These are phyloP conservation scores for Schizophyllum commune DNA, from an alignment of 1,284 basidiomycete species.

Conservation along the genomic window DNA sequence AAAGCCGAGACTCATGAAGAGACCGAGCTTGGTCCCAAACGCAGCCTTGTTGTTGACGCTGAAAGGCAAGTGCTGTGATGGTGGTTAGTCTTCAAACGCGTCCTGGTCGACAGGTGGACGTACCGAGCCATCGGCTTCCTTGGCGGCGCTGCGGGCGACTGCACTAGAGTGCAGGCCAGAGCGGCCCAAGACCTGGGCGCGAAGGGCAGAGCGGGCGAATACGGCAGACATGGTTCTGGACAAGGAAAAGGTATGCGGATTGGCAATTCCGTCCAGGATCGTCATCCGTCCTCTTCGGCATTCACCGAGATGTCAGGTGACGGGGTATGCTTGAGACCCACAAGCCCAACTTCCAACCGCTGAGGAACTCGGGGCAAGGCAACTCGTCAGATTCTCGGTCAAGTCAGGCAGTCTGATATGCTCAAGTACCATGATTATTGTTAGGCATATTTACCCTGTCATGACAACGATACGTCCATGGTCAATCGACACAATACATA, in stretches of 20 bases:
- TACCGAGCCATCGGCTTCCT: neutral
- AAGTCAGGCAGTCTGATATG: too few species aligned
- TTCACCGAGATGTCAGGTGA: neutral
- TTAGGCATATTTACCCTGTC: too few species aligned
- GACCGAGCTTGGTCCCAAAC: conserved; percentile 52
- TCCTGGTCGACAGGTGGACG: neutral
- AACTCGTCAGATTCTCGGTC: too few species aligned
- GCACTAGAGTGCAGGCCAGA: neutral
- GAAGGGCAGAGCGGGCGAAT: conserved; percentile 23
- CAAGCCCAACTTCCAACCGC: too few species aligned
- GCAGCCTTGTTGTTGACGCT: conserved; percentile 42
- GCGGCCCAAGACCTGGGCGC: neutral
- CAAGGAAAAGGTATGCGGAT: neutral
- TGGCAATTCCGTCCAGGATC: neutral
- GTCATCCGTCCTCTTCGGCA: neutral
- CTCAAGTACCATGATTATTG: too few species aligned
- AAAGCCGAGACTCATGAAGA: conserved; percentile 53
- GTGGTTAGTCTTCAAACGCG: too few species aligned
- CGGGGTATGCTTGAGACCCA: too few species aligned
- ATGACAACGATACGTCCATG: too few species aligned
- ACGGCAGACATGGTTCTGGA: neutral
- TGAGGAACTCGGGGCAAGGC: too few species aligned
- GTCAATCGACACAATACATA: neutral
- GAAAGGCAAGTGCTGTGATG: conserved; percentile 62
- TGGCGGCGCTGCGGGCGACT: neutral